phyloP scores from a whole-genome alignment of 2,329 filamentous ascomycete species.

The Aspergillus chevalieri region DNA sequence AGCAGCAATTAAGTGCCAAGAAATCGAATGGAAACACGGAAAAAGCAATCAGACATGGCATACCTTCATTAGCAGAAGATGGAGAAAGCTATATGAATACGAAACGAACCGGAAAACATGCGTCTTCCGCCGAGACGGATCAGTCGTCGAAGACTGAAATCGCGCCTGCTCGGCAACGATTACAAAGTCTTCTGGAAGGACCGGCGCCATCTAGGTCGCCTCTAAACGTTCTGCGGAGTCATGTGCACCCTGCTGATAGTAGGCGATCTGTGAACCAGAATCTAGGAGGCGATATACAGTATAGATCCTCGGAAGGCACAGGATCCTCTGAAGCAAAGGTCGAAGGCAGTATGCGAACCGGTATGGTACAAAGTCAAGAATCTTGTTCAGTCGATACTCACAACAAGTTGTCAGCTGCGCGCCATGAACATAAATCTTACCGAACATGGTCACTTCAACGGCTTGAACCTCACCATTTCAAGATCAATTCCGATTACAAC shows the following conservation, averaged over 20 bases:
- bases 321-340: not conserved
- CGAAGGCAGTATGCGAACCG: not conserved
- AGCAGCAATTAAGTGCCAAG: constrained; percentile 17
- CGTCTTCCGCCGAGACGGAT: not conserved
- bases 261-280: not conserved
- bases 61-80: constrained; percentile 47
- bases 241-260: not conserved
- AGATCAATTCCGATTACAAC: constrained; percentile 68
- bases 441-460: constrained; percentile 53
- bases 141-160: not conserved
- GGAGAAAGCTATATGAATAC: constrained; percentile 23
- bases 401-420: constrained; percentile 2
- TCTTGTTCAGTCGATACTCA: not conserved
- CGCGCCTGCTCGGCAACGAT: constrained; percentile 15
- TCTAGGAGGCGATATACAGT: not conserved
- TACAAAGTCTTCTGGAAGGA: constrained; percentile 28
- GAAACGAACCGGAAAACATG: not conserved
- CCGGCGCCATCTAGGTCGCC: constrained; percentile 18
- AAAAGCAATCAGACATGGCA: constrained; percentile 25
- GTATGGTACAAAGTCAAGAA: not conserved
- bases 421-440: constrained; percentile 41
- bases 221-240: constrained; percentile 6
- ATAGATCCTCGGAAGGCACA: not conserved
- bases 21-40: constrained; percentile 34
- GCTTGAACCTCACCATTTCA: constrained; percentile 68